Base-by-base conservation (phyloP, 768 basidiomycete species). In the Mrakia frigida region DNA sequence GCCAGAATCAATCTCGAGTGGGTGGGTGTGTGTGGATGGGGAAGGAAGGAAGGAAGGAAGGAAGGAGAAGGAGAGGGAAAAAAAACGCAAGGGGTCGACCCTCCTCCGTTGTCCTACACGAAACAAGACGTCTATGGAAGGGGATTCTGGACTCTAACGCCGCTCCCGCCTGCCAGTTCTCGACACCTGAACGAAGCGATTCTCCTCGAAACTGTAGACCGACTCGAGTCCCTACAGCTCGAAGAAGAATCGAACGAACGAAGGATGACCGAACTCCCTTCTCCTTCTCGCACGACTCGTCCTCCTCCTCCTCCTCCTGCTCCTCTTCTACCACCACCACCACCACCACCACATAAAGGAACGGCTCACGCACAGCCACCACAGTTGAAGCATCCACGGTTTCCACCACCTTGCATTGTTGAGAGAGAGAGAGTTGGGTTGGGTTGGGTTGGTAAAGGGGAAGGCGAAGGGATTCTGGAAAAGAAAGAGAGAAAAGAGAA, bases 371-470 rank as follows among this genome's bases (percentile, higher is more conserved):
- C 59, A 74, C 73, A 68, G 61, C 65, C 73, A 61, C 73, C 73
- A 67, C 73, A 74, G 73, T 74, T 74, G 73, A 65, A 74, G 63
- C 73, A 74, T 72, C 71, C 71, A 56, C 71, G 71, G 71, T 72
- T 72, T 72, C 71, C 71, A 39, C 65, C 65, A 41, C 35, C 39
- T 35, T 68, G 60, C 59, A 61, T 59, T 28, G 43, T 74, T 41
- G 43, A 63, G 28, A 61, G 60, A 60, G 33, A 31, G 10, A 28
- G n/a, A 59, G 18, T 53, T 53, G 43, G 50, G 33, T 28, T 53
- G 56, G 56, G n/a, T n/a, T n/a, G 56, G 21, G 56, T 21, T 21
- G n/a, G 52, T 16, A 35, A 59, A n/a, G 52, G 71, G 56, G 56
- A 33, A 21, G 35, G 56, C 35, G 33, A 33, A 33, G 37, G 37